phyloP scores from a whole-genome alignment of 306 rosid genomes.

The Vicia faba region DNA sequence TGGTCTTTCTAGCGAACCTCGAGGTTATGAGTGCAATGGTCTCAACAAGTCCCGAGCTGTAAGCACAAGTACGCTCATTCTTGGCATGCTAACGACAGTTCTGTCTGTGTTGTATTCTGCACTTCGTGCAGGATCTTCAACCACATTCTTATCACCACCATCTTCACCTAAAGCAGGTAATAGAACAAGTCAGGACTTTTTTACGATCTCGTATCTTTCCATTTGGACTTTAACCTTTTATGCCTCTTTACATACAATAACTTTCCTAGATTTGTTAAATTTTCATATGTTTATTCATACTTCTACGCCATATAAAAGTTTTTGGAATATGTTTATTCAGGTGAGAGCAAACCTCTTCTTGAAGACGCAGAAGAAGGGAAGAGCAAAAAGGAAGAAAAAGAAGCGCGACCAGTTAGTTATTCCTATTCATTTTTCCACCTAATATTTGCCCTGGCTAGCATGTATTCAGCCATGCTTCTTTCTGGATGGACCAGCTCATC shows the following conservation, averaged over 20 bases:
- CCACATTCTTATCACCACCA: conserved; percentile 82
- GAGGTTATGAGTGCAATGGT: conserved; percentile 79
- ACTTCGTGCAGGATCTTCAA: conserved; percentile 94
- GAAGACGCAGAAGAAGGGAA: conserved; percentile 79
- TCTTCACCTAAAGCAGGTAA: conserved; percentile 82
- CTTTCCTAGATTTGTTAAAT: neutral
- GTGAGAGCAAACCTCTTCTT: conserved; percentile 68
- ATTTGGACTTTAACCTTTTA: neutral
- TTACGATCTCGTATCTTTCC: conserved; percentile 25
- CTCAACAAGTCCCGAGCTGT: conserved; percentile 76
- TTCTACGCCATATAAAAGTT: neutral
- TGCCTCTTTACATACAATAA: neutral
- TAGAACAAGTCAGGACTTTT: conserved; percentile 29
- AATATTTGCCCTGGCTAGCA: conserved; percentile 92
- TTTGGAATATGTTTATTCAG: conserved; percentile 38
- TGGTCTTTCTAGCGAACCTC: conserved; percentile 92
- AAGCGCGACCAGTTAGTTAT: conserved; percentile 73
- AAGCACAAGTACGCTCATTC: conserved; percentile 66
- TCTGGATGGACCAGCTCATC: conserved; percentile 87
- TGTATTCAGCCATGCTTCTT: conserved; percentile 97
- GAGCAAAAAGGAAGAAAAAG: conserved; percentile 61
- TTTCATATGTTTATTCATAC: neutral
- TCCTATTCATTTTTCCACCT: conserved; percentile 92
- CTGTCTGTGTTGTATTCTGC: conserved; percentile 93
- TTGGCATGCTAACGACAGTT: conserved; percentile 88